Conservation (phyloP, 2,329 filamentous ascomycete species). For the Cladosporium halotolerans region DNA sequence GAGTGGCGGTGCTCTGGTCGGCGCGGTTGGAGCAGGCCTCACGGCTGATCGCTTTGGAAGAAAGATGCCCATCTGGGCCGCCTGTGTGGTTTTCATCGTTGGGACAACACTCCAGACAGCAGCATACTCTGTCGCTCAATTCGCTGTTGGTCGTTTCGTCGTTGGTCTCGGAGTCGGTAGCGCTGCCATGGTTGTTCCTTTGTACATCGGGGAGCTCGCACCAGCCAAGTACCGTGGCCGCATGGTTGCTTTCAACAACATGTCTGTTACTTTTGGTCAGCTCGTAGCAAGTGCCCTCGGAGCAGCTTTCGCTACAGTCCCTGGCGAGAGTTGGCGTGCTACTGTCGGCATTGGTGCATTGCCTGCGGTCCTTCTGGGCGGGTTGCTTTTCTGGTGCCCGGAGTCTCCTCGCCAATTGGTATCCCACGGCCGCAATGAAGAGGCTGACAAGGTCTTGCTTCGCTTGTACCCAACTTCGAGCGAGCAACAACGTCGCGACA, state of each 20-base stretch:
- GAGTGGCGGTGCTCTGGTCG: slow-evolving; percentile 44
- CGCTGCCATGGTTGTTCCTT: slow-evolving; percentile 38
- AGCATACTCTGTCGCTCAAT: slow-evolving; percentile 33
- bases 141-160: slow-evolving; percentile 41
- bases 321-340: slow-evolving; percentile 42
- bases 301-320: slow-evolving; percentile 30
- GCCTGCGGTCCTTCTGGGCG: slow-evolving; percentile 41
- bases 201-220: slow-evolving; percentile 47
- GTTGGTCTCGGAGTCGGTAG: slow-evolving; percentile 46
- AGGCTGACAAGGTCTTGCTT: slow-evolving; percentile 35
- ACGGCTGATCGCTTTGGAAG: slow-evolving; percentile 36
- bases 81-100: slow-evolving; percentile 36
- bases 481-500: slow-evolving; percentile 38
- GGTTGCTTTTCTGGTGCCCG: slow-evolving; percentile 42
- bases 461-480: slow-evolving; percentile 40
- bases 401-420: slow-evolving; percentile 46
- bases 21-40: slow-evolving; percentile 30
- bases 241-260: slow-evolving; percentile 46
- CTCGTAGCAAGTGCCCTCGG: slow-evolving; percentile 28
- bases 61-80: slow-evolving; percentile 37
- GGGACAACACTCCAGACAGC: slow-evolving; percentile 30
- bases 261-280: slow-evolving; percentile 32
- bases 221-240: slow-evolving; percentile 37
- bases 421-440: slow-evolving; percentile 36
- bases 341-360: slow-evolving; percentile 46